phyloP scores from a whole-genome alignment of 2,329 filamentous ascomycete genomes.

The Xylaria sp. region DNA sequence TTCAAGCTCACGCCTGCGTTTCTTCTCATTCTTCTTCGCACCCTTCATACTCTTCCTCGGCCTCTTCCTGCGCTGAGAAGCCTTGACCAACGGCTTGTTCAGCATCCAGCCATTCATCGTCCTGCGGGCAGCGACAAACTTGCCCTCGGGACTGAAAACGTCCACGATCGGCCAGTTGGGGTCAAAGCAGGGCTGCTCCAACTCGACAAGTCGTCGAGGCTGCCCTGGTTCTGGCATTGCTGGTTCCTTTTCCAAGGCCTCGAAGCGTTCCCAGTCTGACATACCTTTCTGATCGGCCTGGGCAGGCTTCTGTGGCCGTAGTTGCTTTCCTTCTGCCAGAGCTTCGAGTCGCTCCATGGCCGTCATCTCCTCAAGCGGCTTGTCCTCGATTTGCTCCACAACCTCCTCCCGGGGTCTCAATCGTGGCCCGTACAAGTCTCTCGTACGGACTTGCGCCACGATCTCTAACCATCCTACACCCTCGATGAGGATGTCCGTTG shows the following conservation, averaged over 20 bases:
- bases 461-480: slow-evolving; percentile 93
- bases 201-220: not conserved
- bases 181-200: slow-evolving; percentile 24
- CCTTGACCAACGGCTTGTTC: slow-evolving; percentile 49
- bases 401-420: no score
- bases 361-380: not conserved
- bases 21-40: slow-evolving; percentile 48
- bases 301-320: not conserved
- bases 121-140: slow-evolving; percentile 60
- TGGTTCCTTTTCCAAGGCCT: not conserved
- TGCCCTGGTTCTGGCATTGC: not conserved
- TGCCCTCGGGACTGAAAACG: slow-evolving; percentile 80
- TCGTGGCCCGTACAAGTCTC: slow-evolving; percentile 36
- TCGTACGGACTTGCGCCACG: slow-evolving; percentile 69
- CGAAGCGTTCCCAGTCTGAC: not conserved
- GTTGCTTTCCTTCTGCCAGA: not conserved
- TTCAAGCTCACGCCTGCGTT: slow-evolving; percentile 26
- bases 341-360: not conserved
- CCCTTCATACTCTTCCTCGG: slow-evolving; percentile 68
- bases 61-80: slow-evolving; percentile 46
- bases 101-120: slow-evolving; percentile 69
- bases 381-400: not conserved
- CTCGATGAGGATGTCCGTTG: slow-evolving; percentile 81
- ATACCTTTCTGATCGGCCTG: no score
- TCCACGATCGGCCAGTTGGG: slow-evolving; percentile 66